Base-by-base conservation (phyloP, 2,329 filamentous ascomycete genomes). In the Colletotrichum phormii region DNA sequence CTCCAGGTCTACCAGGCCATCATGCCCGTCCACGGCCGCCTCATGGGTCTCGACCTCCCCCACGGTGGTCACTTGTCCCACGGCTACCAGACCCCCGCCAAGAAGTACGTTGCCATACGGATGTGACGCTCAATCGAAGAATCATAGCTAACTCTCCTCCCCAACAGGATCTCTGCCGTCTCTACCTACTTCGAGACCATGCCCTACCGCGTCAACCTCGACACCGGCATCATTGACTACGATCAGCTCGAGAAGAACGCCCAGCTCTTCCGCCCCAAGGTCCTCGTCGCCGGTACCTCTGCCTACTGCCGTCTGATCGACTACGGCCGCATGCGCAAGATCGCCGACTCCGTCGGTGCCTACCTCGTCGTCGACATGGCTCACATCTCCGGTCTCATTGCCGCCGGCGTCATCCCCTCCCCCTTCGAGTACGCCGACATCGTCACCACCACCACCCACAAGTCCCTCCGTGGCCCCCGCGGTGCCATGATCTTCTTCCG, bases 401-500 rank as follows among this genome's bases (percentile, higher is more conserved):
- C 97, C 63, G 95, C 95, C 74, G 94, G 92, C 78, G 97, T 98
- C 78, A 97, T 98, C 81, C 95, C 95, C 75, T 95, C 94, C 61
- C 97, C 97, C 57, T 99, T 99, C 87, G 88, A 91, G 75, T 88
- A 97, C 84, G 96, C 97, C 77, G 97, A 99, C 82, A 93, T 99
- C 71, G 97, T 99, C 78, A 99, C 97, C 75, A 99, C 97, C 75
- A 99, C 97, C 75, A 99, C 97, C 59, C 97, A 99, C 92, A 99
- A 99, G 90, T 98, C 95, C 68, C 93, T 99, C 78, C 95, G 97
- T 85, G 97, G 97, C 73, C 97, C 97, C 73, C 95, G 97, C 83
- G 97, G 97, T 81, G 97, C 97, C 82, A 99, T 99, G 97, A 99
- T 99, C 87, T 99, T 99, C 91, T 99, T 95, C 92, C 94, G 97